Evolutionary conservation across 1,284 basidiomycete genomes (phyloP).

Genomic region (Porogramme epimiltina): DNA sequence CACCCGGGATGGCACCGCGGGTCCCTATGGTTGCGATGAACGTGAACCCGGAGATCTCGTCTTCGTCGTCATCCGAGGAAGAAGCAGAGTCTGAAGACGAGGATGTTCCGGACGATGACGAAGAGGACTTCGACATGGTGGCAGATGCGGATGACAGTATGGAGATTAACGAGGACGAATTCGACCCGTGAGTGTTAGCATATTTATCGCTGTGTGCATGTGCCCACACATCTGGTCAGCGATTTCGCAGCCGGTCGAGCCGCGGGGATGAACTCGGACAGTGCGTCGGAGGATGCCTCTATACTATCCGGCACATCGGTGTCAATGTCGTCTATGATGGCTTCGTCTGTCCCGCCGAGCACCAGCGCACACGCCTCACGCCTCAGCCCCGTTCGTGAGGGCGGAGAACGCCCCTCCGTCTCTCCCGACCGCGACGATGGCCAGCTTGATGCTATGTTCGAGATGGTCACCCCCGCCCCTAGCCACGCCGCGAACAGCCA

Average conservation of each 20-base stretch:
- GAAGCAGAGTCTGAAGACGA: conserved; percentile 38
- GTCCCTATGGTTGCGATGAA: conserved; percentile 22
- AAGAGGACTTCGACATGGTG: conserved; percentile 53
- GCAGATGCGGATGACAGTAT: conserved; percentile 49
- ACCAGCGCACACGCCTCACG: conserved; percentile 46
- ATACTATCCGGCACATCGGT: conserved; percentile 52
- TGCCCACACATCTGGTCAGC: conserved; percentile 53
- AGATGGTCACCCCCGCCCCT: conserved; percentile 43
- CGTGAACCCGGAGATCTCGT: conserved; percentile 53
- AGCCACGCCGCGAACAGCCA: conserved; percentile 15
- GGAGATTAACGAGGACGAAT: conserved; percentile 68
- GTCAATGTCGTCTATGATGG: conserved; percentile 50
- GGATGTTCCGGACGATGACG: conserved; percentile 47
- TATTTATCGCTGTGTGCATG: conserved; percentile 2
- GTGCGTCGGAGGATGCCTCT: conserved; percentile 58
- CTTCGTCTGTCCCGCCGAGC: conserved; percentile 46
- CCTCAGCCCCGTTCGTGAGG: conserved; percentile 71
- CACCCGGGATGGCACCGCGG: conserved; percentile 19
- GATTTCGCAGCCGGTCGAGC: conserved; percentile 38
- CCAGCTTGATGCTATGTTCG: conserved; percentile 44
- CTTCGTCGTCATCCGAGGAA: conserved; percentile 40
- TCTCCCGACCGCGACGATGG: conserved; percentile 27
- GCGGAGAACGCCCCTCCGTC: conserved; percentile 30
- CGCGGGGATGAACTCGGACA: conserved; percentile 47
- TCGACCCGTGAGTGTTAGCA: conserved; percentile 67